These are phyloP conservation scores for Phytophthora gonapodyides DNA, from an alignment of 352 stramenopile species.

Conservation along the genomic window DNA sequence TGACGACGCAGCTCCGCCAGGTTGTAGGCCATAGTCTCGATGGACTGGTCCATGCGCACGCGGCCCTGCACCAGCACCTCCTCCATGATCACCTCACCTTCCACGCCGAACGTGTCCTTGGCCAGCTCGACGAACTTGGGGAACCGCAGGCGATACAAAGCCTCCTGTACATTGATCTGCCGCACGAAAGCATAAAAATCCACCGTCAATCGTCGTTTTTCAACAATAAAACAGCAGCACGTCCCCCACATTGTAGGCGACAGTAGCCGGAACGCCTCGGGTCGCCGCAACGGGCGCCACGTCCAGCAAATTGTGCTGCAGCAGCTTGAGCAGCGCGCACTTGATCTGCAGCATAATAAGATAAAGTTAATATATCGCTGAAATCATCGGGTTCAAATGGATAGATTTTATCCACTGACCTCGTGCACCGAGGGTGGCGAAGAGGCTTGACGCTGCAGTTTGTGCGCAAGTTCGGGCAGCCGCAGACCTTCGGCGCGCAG, in stretches of 20 bases:
- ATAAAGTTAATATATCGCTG: not conserved
- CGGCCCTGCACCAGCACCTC: slow-evolving; percentile 85
- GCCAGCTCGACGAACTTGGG: slow-evolving; percentile 83
- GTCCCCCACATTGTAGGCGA: slow-evolving; percentile 54
- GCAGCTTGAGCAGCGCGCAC: slow-evolving; percentile 79
- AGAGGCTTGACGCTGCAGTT: slow-evolving; percentile 45
- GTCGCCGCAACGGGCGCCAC: slow-evolving; percentile 49
- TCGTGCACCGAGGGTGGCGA: slow-evolving; percentile 61
- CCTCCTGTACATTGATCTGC: slow-evolving; percentile 82
- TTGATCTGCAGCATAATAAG: slow-evolving; percentile 54
- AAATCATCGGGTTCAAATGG: not conserved
- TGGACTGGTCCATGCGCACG: slow-evolving; percentile 83
- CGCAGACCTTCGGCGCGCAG: slow-evolving; percentile 71
- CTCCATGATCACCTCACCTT: slow-evolving; percentile 89
- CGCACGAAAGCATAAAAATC: slow-evolving; percentile 9
- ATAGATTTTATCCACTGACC: slow-evolving; percentile 16
- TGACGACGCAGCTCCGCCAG: slow-evolving; percentile 67
- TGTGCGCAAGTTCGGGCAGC: slow-evolving; percentile 66
- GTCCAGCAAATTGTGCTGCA: slow-evolving; percentile 88
- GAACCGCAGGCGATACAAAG: slow-evolving; percentile 83
- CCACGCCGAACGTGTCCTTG: slow-evolving; percentile 73
- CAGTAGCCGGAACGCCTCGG: slow-evolving; percentile 24
- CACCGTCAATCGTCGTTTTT: not conserved
- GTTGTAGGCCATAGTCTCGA: slow-evolving; percentile 84
- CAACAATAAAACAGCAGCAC: slow-evolving; percentile 2